A percentile compares a stretch with the other conserved stretches of the same genome.
These are phyloP conservation scores for Candida ponderosae DNA, from an alignment of 805 yeast genomes.

Conservation along the genomic window DNA sequence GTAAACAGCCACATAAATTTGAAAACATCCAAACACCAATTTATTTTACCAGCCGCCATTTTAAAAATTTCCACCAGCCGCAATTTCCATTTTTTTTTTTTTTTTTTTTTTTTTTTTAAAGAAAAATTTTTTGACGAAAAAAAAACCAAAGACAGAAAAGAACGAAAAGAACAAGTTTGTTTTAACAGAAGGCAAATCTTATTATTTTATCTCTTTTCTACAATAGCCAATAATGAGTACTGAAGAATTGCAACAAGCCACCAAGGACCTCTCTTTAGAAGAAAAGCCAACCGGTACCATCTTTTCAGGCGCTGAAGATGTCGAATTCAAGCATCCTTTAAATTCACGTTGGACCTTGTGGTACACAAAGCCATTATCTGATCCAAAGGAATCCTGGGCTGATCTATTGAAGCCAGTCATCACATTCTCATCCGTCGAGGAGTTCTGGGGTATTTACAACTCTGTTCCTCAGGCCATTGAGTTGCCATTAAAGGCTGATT, in stretches of 20 bases:
- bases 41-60: no score
- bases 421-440: constrained; percentile 90
- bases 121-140: neutral
- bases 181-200: no score
- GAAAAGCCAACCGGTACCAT: neutral
- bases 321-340: constrained; percentile 63
- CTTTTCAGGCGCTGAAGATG: constrained; percentile 8
- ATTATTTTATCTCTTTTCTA: no score
- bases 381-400: constrained; percentile 75
- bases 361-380: constrained; percentile 92
- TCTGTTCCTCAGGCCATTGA: constrained; percentile 88
- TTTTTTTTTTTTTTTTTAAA: no score
- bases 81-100: no score
- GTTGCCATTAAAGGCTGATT: constrained; percentile 87
- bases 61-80: neutral
- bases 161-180: no score
- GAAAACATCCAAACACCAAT: no score
- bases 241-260: constrained; percentile 20
- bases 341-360: constrained; percentile 91
- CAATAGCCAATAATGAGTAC: constrained; percentile 3
- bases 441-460: constrained; percentile 97
- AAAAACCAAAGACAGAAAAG: no score
- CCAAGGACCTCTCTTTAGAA: constrained; percentile 17
- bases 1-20: no score
- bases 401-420: constrained; percentile 90